Evolutionary conservation across 2,329 filamentous ascomycete genomes (phyloP), one percentile per base, ranked within the genome.

Genomic region (Diplodia mutila): DNA sequence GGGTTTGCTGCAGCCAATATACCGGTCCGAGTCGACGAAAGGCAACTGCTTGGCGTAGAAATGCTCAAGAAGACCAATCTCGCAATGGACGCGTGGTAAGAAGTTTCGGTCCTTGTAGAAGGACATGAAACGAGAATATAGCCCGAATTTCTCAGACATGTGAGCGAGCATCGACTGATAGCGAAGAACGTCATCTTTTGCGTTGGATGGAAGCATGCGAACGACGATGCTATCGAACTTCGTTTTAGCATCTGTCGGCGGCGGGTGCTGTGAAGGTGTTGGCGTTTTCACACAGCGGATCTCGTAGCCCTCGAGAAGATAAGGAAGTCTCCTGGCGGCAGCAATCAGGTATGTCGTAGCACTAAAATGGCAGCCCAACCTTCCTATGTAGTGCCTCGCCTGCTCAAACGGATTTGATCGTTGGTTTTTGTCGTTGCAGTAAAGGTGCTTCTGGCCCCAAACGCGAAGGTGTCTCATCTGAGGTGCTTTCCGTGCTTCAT

Each of bases 1-100:
- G 29, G 57, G 37, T 37, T 69, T 67, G 57, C 65, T 67, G 46
- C 65, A 69, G 21, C 68, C 68, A 37, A 69, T 67, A 64, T 67
- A 69, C 39, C 57, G 67, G 27, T 69, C 65, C 16, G 14, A 18
- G n/a, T 61, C 57, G 11, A 61, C 8, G 18, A 39, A 61, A 7
- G 21, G 21, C 16, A 55, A 29, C 16, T 7, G 23, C n/a, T 32
- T 29, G 52, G 34, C n/a, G 49, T 52, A 52, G n/a, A 52, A 52
- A 52, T 52, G 49, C n/a, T 52, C 49, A 27, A 52, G 49, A 14
- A 52, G 49, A 23, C 12, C n/a, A 14, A 52, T 23, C 49, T 52
- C 49, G n/a, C 49, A 52, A 27, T 52, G 49, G 12, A 52, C 49
- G 21, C 49, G 49, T 21, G 49, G 49, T 14, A 23, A 27, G 49